A percentile compares a stretch with the other conserved stretches of the same genome.
Evolutionary conservation across 257 asterid species (phyloP).

Genomic region (Coffea eugenioides): DNA sequence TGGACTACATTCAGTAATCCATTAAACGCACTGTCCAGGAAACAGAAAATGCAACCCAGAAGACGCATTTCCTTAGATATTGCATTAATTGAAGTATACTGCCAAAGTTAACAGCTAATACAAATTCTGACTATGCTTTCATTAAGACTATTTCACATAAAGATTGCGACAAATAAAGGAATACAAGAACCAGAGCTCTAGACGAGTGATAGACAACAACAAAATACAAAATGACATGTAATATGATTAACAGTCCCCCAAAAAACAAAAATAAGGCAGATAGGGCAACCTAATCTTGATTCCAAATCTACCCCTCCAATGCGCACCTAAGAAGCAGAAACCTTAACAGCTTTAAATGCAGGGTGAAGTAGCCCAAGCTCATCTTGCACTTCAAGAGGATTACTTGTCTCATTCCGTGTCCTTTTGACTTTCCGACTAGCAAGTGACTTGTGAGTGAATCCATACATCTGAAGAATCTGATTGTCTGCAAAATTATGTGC

Average conservation of each 20-base stretch:
- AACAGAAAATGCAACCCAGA: slow-evolving; percentile 5
- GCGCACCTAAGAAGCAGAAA: slow-evolving; percentile 29
- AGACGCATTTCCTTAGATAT: neutral
- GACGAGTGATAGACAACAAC: slow-evolving; percentile 22
- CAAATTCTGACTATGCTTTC: slow-evolving; percentile 17
- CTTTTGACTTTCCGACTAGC: slow-evolving; percentile 65
- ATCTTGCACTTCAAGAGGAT: slow-evolving; percentile 67
- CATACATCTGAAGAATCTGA: slow-evolving; percentile 85
- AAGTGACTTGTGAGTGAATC: slow-evolving; percentile 65
- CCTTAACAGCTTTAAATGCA: slow-evolving; percentile 56
- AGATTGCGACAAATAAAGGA: slow-evolving; percentile 36
- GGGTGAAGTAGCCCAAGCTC: slow-evolving; percentile 80
- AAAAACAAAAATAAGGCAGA: slow-evolving; percentile 8
- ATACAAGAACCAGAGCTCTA: slow-evolving; percentile 33
- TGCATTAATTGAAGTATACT: neutral
- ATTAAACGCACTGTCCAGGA: neutral
- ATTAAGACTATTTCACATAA: slow-evolving; percentile 31
- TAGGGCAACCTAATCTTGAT: slow-evolving; percentile 17
- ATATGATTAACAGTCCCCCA: slow-evolving; percentile 16
- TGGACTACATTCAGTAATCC: slow-evolving; percentile 6
- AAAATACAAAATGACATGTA: slow-evolving; percentile 31
- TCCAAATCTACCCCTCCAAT: slow-evolving; percentile 18
- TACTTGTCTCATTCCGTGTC: slow-evolving; percentile 59
- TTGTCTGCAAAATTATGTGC: slow-evolving; percentile 82
- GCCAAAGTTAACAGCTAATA: neutral